Evolutionary conservation across 164 flowering plant genomes (phyloP).

Genomic region (Cinnamomum chago): DNA sequence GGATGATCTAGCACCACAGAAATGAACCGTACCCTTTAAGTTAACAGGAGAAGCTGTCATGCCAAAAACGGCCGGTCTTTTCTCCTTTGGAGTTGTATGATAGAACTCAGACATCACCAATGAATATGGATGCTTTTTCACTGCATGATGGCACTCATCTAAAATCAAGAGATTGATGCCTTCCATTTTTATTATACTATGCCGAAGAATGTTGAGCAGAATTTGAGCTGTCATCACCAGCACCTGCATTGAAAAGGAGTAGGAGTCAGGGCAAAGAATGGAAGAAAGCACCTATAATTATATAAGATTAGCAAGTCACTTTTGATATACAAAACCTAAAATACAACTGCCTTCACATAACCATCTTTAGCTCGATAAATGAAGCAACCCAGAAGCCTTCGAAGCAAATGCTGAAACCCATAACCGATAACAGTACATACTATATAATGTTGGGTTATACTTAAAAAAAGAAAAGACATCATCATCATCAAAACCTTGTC

Average conservation of each 20-base stretch:
- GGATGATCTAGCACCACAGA: not conserved
- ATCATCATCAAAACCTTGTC: not conserved
- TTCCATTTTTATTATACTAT: constrained; percentile 97
- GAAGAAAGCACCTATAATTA: not conserved
- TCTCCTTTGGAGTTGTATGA: constrained; percentile 88
- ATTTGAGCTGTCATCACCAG: constrained; percentile 99
- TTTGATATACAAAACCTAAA: not conserved
- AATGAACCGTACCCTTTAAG: constrained; percentile 59
- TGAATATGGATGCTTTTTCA: constrained; percentile 98
- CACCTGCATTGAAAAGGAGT: constrained; percentile 49
- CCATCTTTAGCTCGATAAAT: not conserved
- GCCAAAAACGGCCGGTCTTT: constrained; percentile 94
- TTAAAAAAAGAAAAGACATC: not conserved
- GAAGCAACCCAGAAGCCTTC: not conserved
- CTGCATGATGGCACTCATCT: constrained; percentile 99
- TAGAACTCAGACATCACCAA: constrained; percentile 98
- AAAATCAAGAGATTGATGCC: constrained; percentile 82
- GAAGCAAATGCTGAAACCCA: not conserved
- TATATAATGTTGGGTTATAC: not conserved
- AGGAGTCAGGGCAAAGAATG: constrained; percentile 1
- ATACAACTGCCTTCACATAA: constrained; percentile 1
- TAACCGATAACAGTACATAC: not conserved
- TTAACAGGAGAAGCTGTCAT: constrained; percentile 99
- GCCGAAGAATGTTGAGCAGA: constrained; percentile 89
- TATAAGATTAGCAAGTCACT: not conserved